Evolutionary conservation across 2,329 filamentous ascomycete species (phyloP).

Genomic region (Diplodia scrobiculata): DNA sequence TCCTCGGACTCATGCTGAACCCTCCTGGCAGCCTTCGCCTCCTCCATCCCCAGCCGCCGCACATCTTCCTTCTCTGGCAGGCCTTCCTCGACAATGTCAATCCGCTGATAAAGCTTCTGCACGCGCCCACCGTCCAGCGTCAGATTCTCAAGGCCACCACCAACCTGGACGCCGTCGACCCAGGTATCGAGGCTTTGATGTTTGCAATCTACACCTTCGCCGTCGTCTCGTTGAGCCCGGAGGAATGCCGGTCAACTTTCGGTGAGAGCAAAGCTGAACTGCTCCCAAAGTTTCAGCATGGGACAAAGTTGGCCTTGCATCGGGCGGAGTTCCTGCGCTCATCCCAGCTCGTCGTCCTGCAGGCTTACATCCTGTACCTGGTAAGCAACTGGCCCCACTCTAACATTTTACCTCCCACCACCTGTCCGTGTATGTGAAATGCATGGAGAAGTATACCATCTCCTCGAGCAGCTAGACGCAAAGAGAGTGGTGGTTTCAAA

Average conservation of each 20-base stretch:
- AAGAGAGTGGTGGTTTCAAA: background rate
- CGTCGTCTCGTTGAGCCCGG: conserved; percentile 57
- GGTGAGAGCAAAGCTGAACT: conserved; percentile 57
- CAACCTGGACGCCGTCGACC: conserved; percentile 58
- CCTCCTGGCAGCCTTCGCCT: conserved; percentile 34
- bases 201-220: conserved; percentile 41
- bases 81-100: conserved; percentile 73
- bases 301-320: conserved; percentile 65
- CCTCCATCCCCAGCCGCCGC: conserved; percentile 64
- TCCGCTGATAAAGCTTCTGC: conserved; percentile 70
- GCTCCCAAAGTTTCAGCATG: conserved; percentile 58
- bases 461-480: background rate
- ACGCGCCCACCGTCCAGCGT: conserved; percentile 69
- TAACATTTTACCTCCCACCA: too few relatives aligned
- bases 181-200: conserved; percentile 59
- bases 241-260: conserved; percentile 58
- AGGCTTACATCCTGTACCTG: conserved; percentile 68
- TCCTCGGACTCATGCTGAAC: conserved; percentile 33
- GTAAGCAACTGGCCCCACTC: conserved; percentile 48
- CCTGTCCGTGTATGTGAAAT: too few relatives aligned
- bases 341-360: conserved; percentile 65
- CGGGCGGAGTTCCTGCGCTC: conserved; percentile 68
- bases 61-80: conserved; percentile 74
- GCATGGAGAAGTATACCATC: background rate
- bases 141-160: conserved; percentile 65